Base-by-base conservation (phyloP, 345 rosid genomes). In the Murraya koenigii region DNA sequence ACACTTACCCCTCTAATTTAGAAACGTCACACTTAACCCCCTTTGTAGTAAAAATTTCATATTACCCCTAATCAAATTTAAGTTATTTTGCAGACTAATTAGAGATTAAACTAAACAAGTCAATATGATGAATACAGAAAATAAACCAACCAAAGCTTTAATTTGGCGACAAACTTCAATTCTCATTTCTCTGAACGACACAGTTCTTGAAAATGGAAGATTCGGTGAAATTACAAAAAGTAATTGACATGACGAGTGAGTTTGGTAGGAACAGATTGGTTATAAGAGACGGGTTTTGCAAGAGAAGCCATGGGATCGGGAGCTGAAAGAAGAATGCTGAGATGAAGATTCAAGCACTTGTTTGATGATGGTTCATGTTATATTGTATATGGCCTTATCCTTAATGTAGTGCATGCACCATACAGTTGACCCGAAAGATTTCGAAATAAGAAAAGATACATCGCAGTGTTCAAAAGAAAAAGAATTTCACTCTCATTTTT, bases 271-370 rank as follows among this genome's bases (percentile, higher is more conserved):
- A 71, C 0, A 70, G 2, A 39, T 7, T 28, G 76, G 78, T 66
- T 69, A 38, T 77, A 77, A 6, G 77, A 75, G 65, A 30, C 15
- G 77, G 84, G 79, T 14, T 73, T 70, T 13, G 78, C 75, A 33
- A 54, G 72, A 63, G 90, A 78, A 13, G 82, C 81, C 93, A 90
- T 89, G 80, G 71, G 32, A 30, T 30, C 1, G 1, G 32, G 32
- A n/a, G 9, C 8, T 58, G 52, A 39, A 38, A 59, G 36, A 9
- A 25, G 32, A 10, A 25, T 7, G 13, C 32, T 28, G 19, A 58
- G 7, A 26, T 30, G 33, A 35, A 36, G 23, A 25, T 2, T 56
- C 76, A 72, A 73, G 33, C 33, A 25, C 36, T 60, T 3, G 17
- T 25, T 15, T 25, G 35, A 49, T 7, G 41, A 49, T 52, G 32